Conservation (phyloP, 2,329 filamentous ascomycete species). For the Bipolaris gigantea region DNA sequence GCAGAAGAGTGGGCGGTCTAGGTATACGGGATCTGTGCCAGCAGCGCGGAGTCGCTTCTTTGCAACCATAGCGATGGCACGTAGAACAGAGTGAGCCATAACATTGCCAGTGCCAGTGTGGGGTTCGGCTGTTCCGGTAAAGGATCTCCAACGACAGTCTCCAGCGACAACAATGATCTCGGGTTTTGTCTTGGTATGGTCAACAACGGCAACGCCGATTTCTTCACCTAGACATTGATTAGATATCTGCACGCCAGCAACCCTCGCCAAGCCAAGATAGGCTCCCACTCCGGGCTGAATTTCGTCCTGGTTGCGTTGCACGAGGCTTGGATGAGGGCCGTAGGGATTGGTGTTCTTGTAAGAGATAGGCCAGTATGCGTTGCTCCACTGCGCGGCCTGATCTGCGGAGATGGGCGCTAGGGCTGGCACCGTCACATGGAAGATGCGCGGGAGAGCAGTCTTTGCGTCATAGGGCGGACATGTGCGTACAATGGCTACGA, state of each 20-base stretch:
- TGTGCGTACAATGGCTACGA: slow-evolving; percentile 38
- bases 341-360: slow-evolving; percentile 88
- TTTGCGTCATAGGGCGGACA: slow-evolving; percentile 46
- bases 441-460: slow-evolving; percentile 56
- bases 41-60: slow-evolving; percentile 52
- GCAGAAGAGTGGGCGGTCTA: slow-evolving; percentile 58
- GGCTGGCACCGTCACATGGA: slow-evolving; percentile 68
- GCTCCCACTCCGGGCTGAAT: slow-evolving; percentile 64
- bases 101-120: slow-evolving; percentile 63
- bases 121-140: slow-evolving; percentile 24
- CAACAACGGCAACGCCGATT: slow-evolving; percentile 75
- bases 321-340: slow-evolving; percentile 76
- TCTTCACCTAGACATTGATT: slow-evolving; percentile 64
- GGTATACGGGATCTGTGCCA: slow-evolving; percentile 32
- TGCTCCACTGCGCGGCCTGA: slow-evolving; percentile 74
- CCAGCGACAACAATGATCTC: slow-evolving; percentile 72
- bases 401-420: slow-evolving; percentile 74
- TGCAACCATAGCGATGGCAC: slow-evolving; percentile 82
- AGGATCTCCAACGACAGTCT: slow-evolving; percentile 69
- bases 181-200: slow-evolving; percentile 51
- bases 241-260: slow-evolving; percentile 63
- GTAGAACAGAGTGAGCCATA: slow-evolving; percentile 75
- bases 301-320: slow-evolving; percentile 69
- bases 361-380: slow-evolving; percentile 79
- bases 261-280: slow-evolving; percentile 69